Evolutionary conservation across 2,329 filamentous ascomycete species (phyloP), one percentile per base, ranked within the genome.

Genomic region (Fusarium austroafricanum): DNA sequence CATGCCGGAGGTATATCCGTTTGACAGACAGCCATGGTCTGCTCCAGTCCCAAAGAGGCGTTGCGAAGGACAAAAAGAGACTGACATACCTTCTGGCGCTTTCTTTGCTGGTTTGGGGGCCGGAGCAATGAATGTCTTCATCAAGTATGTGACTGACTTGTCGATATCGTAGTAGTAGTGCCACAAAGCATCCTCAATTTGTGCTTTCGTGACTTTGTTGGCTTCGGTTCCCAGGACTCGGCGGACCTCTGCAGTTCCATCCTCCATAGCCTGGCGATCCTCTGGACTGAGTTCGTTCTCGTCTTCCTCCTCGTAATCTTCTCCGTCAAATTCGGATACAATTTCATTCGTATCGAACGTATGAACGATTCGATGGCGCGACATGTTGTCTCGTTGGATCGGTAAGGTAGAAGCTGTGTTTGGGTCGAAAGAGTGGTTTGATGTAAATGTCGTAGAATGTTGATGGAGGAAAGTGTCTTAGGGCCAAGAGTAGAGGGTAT

Each of bases 81-180:
- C 72, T 69, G 65, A 80, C 81, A 76, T 80, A 83, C 81, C 79
- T 78, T 82, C 79, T 62, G 78, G 75, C 50, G 73, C 72, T 65
- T 81, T 82, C 73, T 83, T 83, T 39, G 77, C 71, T 63, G 79
- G 72, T 71, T 84, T 84, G 17, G 78, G 75, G n/a, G 81, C 75
- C 43, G 81, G 81, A 10, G 81, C 78, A 69, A 87, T 81, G 68
- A 82, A 87, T 31, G 83, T 89, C 84, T 89, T 91, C 66, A 89
- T 87, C 59, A 99, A 80, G 75, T 96, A 97, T 57, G 87, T 84
- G 37, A 96, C 90, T 2, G 93, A 89, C 79, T 97, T 97, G 58
- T 89, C 91, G 29, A 97, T 84, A 73, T 99, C 94, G 77, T 94
- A 98, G 78, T 95, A 98, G 79, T 97, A 97, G 79, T 99, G 89